Evolutionary conservation across 352 stramenopile genomes (phyloP).

Genomic region (Globisporangium alternatum): DNA sequence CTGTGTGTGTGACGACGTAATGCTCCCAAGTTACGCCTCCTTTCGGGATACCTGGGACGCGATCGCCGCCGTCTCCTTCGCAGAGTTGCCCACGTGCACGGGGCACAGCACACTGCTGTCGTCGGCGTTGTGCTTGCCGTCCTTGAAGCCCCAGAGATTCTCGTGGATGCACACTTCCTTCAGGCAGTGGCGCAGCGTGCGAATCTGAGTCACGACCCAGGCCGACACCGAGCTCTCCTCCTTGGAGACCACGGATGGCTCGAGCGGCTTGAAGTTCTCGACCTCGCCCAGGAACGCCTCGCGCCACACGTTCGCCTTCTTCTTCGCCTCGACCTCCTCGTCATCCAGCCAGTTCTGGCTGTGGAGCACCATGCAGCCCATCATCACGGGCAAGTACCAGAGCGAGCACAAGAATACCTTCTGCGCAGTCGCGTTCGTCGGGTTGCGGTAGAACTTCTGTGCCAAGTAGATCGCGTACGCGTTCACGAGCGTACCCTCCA

Average conservation of each 20-base stretch:
- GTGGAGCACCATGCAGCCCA: constrained; percentile 98
- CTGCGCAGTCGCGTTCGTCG: constrained; percentile 93
- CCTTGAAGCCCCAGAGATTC: constrained; percentile 78
- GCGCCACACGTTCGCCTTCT: constrained; percentile 51
- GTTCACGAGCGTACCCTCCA: constrained; percentile 96
- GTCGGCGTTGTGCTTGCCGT: constrained; percentile 65
- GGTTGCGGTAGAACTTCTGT: constrained; percentile 94
- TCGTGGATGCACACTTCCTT: constrained; percentile 86
- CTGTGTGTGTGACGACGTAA: not conserved
- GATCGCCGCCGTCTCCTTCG: constrained; percentile 69
- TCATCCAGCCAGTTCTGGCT: constrained; percentile 88
- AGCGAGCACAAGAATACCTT: constrained; percentile 97
- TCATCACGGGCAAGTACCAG: constrained; percentile 97
- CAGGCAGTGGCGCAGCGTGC: constrained; percentile 56
- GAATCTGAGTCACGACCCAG: constrained; percentile 64
- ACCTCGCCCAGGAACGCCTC: constrained; percentile 73
- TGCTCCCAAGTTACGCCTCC: constrained; percentile 22
- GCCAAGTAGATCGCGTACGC: constrained; percentile 94
- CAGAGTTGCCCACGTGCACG: constrained; percentile 63
- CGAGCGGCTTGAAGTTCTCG: constrained; percentile 55
- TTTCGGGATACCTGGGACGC: constrained; percentile 44
- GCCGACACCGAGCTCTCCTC: constrained; percentile 59
- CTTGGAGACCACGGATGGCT: constrained; percentile 25
- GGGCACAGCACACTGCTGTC: constrained; percentile 77
- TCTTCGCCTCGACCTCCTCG: constrained; percentile 60